These are phyloP conservation scores for Chaetomium cochliodes DNA, from an alignment of 495 filamentous ascomycete species.

Conservation along the genomic window DNA sequence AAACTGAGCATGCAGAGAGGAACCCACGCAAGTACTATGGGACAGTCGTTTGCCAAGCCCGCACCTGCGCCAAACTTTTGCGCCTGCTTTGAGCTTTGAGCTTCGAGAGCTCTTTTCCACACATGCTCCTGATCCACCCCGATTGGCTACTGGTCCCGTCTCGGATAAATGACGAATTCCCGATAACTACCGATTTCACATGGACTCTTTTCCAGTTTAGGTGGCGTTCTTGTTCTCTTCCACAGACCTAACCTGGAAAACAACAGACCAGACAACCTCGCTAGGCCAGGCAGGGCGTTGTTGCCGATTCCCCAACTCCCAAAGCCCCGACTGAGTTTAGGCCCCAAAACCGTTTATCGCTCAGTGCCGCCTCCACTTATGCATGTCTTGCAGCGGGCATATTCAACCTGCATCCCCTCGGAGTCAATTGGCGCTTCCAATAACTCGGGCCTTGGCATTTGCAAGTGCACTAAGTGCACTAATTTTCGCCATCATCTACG, in stretches of 20 bases:
- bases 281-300: neutral
- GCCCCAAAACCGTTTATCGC: conserved; percentile 4
- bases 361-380: neutral
- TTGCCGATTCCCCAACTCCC: neutral
- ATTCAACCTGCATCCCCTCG: conserved; percentile 13
- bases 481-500: neutral
- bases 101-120: conserved; percentile 21
- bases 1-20: neutral
- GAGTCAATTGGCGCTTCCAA: neutral
- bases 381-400: conserved; percentile 20
- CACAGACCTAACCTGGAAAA: too few relatives aligned
- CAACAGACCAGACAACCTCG: too few relatives aligned
- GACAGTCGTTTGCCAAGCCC: conserved; percentile 7
- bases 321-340: neutral
- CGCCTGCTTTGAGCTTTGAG: neutral
- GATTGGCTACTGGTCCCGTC: conserved; percentile 27
- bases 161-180: conserved; percentile 35
- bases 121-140: conserved; percentile 21
- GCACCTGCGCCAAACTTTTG: neutral
- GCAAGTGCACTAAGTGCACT: too few relatives aligned
- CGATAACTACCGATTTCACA: neutral
- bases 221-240: too few relatives aligned
- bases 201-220: too few relatives aligned
- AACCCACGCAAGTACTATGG: conserved; percentile 6
- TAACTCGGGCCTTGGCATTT: neutral